Evolutionary conservation across 164 flowering plant genomes (phyloP).

Genomic region (Magnolia sinica): DNA sequence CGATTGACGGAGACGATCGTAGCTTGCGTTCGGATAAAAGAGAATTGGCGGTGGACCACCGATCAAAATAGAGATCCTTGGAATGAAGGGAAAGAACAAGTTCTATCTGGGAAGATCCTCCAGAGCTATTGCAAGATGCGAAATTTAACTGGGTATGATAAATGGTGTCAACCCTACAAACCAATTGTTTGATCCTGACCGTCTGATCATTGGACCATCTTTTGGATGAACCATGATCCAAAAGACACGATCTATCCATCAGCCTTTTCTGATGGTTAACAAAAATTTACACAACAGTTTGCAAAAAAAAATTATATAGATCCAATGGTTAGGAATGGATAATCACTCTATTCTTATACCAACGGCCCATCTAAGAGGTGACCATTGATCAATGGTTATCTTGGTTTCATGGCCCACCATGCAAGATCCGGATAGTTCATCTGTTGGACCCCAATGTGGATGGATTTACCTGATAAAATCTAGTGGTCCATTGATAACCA

Average conservation of each 20-base stretch:
- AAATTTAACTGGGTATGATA: constrained; percentile 60
- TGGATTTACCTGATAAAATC: too few species aligned
- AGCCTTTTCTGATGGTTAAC: too few species aligned
- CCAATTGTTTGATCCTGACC: too few species aligned
- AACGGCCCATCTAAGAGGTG: background rate
- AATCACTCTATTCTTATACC: too few species aligned
- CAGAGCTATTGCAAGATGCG: constrained; percentile 44
- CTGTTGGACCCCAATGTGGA: too few species aligned
- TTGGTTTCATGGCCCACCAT: too few species aligned
- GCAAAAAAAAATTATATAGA: too few species aligned
- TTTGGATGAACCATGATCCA: background rate
- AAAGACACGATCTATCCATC: background rate
- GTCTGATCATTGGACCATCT: too few species aligned
- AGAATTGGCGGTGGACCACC: constrained; percentile 58
- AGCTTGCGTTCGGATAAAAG: constrained; percentile 56
- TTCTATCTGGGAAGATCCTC: constrained; percentile 45
- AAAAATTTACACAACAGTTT: too few species aligned
- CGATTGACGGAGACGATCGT: constrained; percentile 74
- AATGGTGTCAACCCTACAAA: background rate
- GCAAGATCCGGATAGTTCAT: too few species aligned
- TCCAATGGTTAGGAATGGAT: too few species aligned
- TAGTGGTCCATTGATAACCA: too few species aligned
- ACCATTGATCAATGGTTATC: background rate
- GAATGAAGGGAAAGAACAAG: constrained; percentile 5
- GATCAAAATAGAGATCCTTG: constrained; percentile 12